Base-by-base conservation (phyloP, 805 yeast species). In the Lachancea kluyveri region DNA sequence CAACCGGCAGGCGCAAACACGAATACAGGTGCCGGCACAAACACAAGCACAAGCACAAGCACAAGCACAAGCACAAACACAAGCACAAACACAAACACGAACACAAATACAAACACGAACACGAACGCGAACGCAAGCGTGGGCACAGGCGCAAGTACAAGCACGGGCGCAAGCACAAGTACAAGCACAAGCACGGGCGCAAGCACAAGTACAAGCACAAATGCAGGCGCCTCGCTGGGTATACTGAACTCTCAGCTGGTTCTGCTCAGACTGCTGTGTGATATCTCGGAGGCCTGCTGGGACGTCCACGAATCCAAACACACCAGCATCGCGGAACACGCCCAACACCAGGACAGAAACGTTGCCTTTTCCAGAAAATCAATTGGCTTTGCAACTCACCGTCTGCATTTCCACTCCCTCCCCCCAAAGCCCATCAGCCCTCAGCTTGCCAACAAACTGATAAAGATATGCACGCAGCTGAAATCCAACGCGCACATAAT, bases 231-330 rank as follows among this genome's bases (percentile, higher is more conserved):
- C n/a, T n/a, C n/a, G n/a, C n/a, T n/a, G n/a, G n/a, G n/a, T n/a
- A n/a, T n/a, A n/a, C 31, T 37, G n/a, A 41, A 41, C 16, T 46
- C 74, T 0, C 41, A 65, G 1, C 42, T 61, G 14, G 48, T 66
- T 2, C 30, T 68, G 7, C 32, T 67, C 8, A 49, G 66, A 30
- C 49, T 72, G 17, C 37, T 70, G 13, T 57, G 67, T 8, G 68
- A 63, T 37, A 42, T 61, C n/a, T 39, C 58, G 24, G 68, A 65
- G 36, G 45, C 51, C 16, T 56, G 53, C 33, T 66, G 71, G 71
- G 61, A 56, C 21, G 48, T 57, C 15, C 40, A 40, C 36, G 56
- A 55, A 26, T 55, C 51, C 29, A 47, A 45, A 31, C 31, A 37
- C 13, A 45, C 52, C 8, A 40, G 47, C 21, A 51, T 43, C 17